Conservation (phyloP, 1,284 basidiomycete species). For the Agaricales sp. region DNA sequence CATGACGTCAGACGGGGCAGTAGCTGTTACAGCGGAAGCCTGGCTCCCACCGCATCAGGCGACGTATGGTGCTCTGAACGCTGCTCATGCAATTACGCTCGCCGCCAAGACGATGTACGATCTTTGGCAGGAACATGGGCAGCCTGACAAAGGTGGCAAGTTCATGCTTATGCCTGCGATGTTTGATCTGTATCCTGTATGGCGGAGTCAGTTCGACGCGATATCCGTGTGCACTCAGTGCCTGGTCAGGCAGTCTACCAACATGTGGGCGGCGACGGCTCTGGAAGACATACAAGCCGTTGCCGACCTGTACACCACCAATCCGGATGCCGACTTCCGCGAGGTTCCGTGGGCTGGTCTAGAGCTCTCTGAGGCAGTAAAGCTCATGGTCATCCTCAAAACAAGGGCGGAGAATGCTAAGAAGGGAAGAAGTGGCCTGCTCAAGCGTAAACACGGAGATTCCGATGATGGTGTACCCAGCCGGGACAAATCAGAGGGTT, state of each 20-base stretch:
- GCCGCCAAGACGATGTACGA: constrained; percentile 33
- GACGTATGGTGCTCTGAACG: constrained; percentile 43
- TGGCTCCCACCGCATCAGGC: constrained; percentile 39
- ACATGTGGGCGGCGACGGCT: constrained; percentile 35
- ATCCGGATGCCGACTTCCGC: constrained; percentile 9
- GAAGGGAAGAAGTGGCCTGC: too few species aligned
- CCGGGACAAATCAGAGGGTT: constrained; percentile 28
- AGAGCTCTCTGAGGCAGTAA: too few species aligned
- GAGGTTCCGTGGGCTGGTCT: constrained; percentile 14
- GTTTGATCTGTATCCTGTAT: constrained; percentile 51
- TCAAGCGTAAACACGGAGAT: too few species aligned
- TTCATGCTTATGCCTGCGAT: constrained; percentile 24
- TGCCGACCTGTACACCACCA: constrained; percentile 29
- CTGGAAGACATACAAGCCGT: constrained; percentile 42
- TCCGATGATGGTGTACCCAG: too few species aligned
- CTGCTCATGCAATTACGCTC: constrained; percentile 48
- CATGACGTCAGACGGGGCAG: too few species aligned
- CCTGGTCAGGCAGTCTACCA: constrained; percentile 38
- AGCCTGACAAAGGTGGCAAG: constrained; percentile 14
- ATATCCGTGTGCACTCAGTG: constrained; percentile 51
- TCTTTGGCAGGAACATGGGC: constrained; percentile 23
- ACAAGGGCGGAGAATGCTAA: too few species aligned
- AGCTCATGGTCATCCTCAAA: too few species aligned
- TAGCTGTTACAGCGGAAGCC: too few species aligned
- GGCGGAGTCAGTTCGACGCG: constrained; percentile 50